These are phyloP conservation scores for Neurospora sp. DNA, from an alignment of 495 filamentous ascomycete genomes.

Conservation along the genomic window DNA sequence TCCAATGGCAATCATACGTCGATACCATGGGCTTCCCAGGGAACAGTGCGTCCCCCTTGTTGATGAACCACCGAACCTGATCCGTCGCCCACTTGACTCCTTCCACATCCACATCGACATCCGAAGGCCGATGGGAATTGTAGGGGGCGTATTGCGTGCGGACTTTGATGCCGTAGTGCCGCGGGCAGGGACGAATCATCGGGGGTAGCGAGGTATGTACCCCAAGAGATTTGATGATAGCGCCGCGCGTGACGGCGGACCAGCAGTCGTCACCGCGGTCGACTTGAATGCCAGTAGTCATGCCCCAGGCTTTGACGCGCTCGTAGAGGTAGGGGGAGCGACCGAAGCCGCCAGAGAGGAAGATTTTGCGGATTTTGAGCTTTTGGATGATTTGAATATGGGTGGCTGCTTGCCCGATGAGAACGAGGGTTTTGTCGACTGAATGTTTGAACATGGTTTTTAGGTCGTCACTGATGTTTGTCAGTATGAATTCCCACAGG, in stretches of 20 bases:
- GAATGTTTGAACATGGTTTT: slow-evolving; percentile 11
- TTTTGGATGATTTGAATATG: slow-evolving; percentile 13
- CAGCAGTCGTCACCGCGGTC: slow-evolving; percentile 18
- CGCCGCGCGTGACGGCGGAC: slow-evolving; percentile 22
- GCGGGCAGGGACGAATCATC: slow-evolving; percentile 11
- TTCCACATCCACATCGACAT: slow-evolving; percentile 8
- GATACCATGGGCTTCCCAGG: slow-evolving; percentile 9
- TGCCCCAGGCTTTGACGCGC: slow-evolving; percentile 9
- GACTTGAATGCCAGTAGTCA: slow-evolving; percentile 6
- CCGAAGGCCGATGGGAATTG: slow-evolving; percentile 5
- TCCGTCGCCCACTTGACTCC: slow-evolving; percentile 14
- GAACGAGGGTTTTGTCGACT: slow-evolving; percentile 14
- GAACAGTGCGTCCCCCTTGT: slow-evolving; percentile 17
- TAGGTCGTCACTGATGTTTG: slow-evolving; percentile 8
- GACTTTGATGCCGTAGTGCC: slow-evolving; percentile 22
- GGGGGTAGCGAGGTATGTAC: slow-evolving; percentile 13
- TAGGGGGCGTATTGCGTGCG: slow-evolving; percentile 6
- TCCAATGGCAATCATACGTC: slow-evolving; percentile 15
- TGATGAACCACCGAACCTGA: slow-evolving; percentile 19
- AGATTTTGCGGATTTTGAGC: slow-evolving; percentile 14
- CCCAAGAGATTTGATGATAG: slow-evolving; percentile 21
- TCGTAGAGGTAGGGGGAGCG: slow-evolving; percentile 13
- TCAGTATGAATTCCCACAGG: neutral
- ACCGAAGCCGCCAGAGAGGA: slow-evolving; percentile 18
- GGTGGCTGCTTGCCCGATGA: slow-evolving; percentile 11